Conservation (phyloP, 1,139 yeast genomes). For the Candida dubliniensis region DNA sequence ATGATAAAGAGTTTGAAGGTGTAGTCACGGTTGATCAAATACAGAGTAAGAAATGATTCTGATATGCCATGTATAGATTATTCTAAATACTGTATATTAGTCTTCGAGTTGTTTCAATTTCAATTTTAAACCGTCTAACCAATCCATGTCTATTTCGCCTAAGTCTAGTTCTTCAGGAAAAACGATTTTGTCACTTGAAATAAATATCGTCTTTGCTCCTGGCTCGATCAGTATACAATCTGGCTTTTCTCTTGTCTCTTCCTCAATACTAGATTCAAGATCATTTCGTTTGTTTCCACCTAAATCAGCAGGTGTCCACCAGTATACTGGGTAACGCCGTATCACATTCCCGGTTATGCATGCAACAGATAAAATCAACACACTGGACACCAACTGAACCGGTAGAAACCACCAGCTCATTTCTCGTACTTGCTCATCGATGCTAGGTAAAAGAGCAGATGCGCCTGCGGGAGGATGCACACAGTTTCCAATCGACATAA, state of each 20-base stretch:
- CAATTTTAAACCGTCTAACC: conserved; percentile 23
- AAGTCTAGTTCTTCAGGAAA: conserved; percentile 27
- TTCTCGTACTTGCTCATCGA: conserved; percentile 44
- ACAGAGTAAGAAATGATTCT: conserved; percentile 1
- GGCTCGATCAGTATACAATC: background rate
- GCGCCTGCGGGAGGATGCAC: conserved; percentile 81
- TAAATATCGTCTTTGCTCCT: conserved; percentile 17
- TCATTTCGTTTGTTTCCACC: conserved; percentile 4
- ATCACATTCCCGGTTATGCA: conserved; percentile 56
- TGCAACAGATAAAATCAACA: conserved; percentile 54
- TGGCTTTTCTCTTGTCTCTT: conserved; percentile 6
- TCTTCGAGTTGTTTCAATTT: conserved; percentile 11
- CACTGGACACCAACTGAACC: conserved; percentile 51
- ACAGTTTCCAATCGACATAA: conserved; percentile 58
- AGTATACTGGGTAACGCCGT: conserved; percentile 56
- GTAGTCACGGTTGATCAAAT: conserved; percentile 60
- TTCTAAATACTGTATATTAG: conserved; percentile 1
- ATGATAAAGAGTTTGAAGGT: conserved; percentile 52
- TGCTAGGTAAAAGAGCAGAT: conserved; percentile 59
- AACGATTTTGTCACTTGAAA: conserved; percentile 19
- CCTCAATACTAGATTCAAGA: conserved; percentile 1
- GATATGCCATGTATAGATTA: conserved; percentile 4
- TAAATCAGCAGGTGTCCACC: conserved; percentile 54
- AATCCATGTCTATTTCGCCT: conserved; percentile 27
- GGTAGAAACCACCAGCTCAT: conserved; percentile 75